Percentiles rank a stretch among this genome's conserved stretches.
phyloP scores from a whole-genome alignment of 2,329 filamentous ascomycete genomes.

The Pseudogymnoascus sp. region DNA sequence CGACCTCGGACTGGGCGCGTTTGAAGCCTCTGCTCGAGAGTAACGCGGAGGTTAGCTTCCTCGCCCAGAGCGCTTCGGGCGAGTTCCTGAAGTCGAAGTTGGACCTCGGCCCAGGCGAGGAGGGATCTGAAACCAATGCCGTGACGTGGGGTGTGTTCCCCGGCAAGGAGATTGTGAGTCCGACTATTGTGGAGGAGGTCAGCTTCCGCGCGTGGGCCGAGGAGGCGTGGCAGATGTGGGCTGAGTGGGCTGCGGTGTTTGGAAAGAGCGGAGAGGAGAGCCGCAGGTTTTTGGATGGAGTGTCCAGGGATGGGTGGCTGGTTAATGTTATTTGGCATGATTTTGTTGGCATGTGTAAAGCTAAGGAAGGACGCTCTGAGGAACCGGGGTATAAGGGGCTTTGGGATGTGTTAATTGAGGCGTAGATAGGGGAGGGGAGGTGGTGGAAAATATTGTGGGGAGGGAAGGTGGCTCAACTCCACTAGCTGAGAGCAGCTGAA shows the following conservation, averaged over 20 bases:
- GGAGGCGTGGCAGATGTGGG: slow-evolving; percentile 93
- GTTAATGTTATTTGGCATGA: slow-evolving; percentile 86
- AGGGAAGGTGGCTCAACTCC: slow-evolving; percentile 6
- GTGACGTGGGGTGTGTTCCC: slow-evolving; percentile 97
- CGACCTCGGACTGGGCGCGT: slow-evolving; percentile 59
- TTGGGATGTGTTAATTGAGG: slow-evolving; percentile 56
- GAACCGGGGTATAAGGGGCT: slow-evolving; percentile 41
- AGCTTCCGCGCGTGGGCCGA: slow-evolving; percentile 92
- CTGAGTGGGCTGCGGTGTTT: slow-evolving; percentile 87
- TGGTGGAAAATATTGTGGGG: background rate
- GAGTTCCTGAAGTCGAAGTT: slow-evolving; percentile 49
- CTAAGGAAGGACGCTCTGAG: slow-evolving; percentile 24
- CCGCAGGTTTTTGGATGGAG: slow-evolving; percentile 59
- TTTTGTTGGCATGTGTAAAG: slow-evolving; percentile 47
- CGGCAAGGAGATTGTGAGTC: slow-evolving; percentile 91
- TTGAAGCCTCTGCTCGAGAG: slow-evolving; percentile 60
- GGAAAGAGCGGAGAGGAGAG: slow-evolving; percentile 58
- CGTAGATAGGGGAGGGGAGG: background rate
- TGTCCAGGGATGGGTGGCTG: slow-evolving; percentile 69
- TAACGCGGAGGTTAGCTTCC: slow-evolving; percentile 70
- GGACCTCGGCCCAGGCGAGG: background rate
- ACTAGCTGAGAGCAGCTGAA: slow-evolving; percentile 2
- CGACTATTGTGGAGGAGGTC: slow-evolving; percentile 92
- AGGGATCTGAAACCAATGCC: slow-evolving; percentile 69
- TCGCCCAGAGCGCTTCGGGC: slow-evolving; percentile 71